A percentile compares a stretch with the other conserved stretches of the same genome.
These are phyloP conservation scores for Ceratobasidium sp. DNA, from an alignment of 1,284 basidiomycete species.

Conservation along the genomic window DNA sequence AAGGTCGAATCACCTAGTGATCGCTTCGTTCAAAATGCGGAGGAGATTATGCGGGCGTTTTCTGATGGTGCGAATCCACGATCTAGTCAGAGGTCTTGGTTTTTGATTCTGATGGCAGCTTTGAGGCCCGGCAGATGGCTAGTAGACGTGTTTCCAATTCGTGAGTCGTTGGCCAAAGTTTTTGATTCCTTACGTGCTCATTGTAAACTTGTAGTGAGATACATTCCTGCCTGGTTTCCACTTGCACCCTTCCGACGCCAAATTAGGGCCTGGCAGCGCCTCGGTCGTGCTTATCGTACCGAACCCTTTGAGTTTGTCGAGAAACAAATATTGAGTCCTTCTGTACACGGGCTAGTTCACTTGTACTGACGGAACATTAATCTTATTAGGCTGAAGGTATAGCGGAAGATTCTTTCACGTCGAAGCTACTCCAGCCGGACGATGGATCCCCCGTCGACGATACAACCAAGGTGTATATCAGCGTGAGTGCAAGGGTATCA, in stretches of 20 bases:
- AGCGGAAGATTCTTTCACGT: slow-evolving; percentile 5
- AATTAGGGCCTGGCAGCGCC: slow-evolving; percentile 46
- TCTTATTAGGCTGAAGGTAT: slow-evolving; percentile 9
- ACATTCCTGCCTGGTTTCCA: slow-evolving; percentile 52
- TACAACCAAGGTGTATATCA: background rate
- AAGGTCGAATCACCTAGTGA: slow-evolving; percentile 20
- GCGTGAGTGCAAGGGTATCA: background rate
- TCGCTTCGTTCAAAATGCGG: slow-evolving; percentile 20
- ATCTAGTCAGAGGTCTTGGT: background rate
- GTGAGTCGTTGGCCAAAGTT: background rate
- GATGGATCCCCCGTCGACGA: background rate
- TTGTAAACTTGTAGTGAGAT: slow-evolving; percentile 46
- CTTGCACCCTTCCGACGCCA: slow-evolving; percentile 51
- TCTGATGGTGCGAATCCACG: background rate
- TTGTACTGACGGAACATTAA: background rate
- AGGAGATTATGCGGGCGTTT: slow-evolving; percentile 7
- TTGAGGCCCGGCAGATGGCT: slow-evolving; percentile 15
- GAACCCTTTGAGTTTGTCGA: slow-evolving; percentile 50
- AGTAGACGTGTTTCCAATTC: slow-evolving; percentile 1
- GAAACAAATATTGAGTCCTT: slow-evolving; percentile 47
- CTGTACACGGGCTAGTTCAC: background rate
- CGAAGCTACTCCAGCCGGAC: slow-evolving; percentile 6
- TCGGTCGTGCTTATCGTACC: slow-evolving; percentile 47
- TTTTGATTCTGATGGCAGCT: background rate
- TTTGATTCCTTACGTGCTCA: background rate